Evolutionary conservation across 768 basidiomycete genomes (phyloP).

Genomic region (Polyporus arcularius): DNA sequence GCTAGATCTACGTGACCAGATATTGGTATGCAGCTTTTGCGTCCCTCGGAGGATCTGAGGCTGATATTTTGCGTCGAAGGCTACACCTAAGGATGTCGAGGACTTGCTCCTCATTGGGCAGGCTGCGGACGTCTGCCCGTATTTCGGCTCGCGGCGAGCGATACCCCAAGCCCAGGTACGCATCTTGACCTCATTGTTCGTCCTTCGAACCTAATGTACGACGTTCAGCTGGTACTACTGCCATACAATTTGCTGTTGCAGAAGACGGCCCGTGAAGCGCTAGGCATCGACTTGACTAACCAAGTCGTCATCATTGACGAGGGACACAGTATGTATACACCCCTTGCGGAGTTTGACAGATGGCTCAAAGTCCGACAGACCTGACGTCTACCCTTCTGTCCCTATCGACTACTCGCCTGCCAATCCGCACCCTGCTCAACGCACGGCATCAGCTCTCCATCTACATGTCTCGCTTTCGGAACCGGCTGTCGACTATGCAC

Average conservation of each 20-base stretch:
- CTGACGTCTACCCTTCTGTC: slow-evolving; percentile 88
- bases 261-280: slow-evolving; percentile 77
- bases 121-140: slow-evolving; percentile 76
- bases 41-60: background rate
- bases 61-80: slow-evolving; percentile 44
- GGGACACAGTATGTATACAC: slow-evolving; percentile 77
- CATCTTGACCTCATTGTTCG: background rate
- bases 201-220: background rate
- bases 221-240: slow-evolving; percentile 74
- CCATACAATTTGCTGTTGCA: slow-evolving; percentile 93
- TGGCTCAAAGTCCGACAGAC: slow-evolving; percentile 47
- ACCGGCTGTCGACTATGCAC: slow-evolving; percentile 72
- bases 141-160: slow-evolving; percentile 87
- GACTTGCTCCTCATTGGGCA: slow-evolving; percentile 80
- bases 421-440: slow-evolving; percentile 52
- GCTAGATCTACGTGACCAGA: slow-evolving; percentile 84
- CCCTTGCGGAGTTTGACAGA: background rate
- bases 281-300: slow-evolving; percentile 81
- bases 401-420: slow-evolving; percentile 72
- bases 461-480: slow-evolving; percentile 79
- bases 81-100: slow-evolving; percentile 91
- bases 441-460: slow-evolving; percentile 75
- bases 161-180: slow-evolving; percentile 87
- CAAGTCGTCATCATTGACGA: slow-evolving; percentile 94
- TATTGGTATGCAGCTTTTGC: slow-evolving; percentile 55